Evolutionary conservation across 2,329 filamentous ascomycete genomes (phyloP), one percentile per base, ranked within the genome.

Genomic region (Botryotinia convoluta): DNA sequence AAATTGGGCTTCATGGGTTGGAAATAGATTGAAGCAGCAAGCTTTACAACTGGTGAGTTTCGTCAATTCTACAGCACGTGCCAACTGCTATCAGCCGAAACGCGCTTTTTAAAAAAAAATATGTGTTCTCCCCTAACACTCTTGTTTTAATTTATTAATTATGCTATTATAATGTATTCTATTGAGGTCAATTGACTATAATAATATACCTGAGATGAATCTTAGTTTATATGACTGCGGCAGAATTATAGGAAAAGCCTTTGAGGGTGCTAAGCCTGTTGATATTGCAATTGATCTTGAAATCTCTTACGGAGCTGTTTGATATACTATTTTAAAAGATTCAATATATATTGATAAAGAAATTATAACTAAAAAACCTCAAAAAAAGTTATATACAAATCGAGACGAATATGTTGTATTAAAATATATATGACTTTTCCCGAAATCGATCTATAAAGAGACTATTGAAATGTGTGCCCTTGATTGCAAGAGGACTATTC

Each of bases 1-100:
- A 20, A 84, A 84, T 74, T 86, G 84, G 84, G 79, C 81, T 1
- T 79, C 78, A 6, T 86, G 83, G 81, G 80, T 82, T 29, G 81
- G 83, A 10, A 82, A 84, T 76, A 72, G 78, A 8, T 70, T 81
- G 6, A 81, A 81, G 37, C 81, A 83, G 63, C 82, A 85, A 73
- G 75, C 85, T 39, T 78, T 85, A 29, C 81, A 83, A 72, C 77
- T 86, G 72, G 76, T 74, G 68, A 61, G 70, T 71, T 29, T 42
- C 12, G n/a, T 14, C 8, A 14, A 26, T n/a, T 26, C 4, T 29
- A 42, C n/a, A n/a, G n/a, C n/a, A n/a, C n/a, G n/a, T n/a, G n/a
- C n/a, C n/a, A n/a, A n/a, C n/a, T n/a, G n/a, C n/a, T n/a, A n/a
- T n/a, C n/a, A n/a, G n/a, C n/a, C n/a, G n/a, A n/a, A n/a, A n/a